Evolutionary conservation across 2,329 filamentous ascomycete genomes (phyloP).

Genomic region (Diaporthe australafricana): DNA sequence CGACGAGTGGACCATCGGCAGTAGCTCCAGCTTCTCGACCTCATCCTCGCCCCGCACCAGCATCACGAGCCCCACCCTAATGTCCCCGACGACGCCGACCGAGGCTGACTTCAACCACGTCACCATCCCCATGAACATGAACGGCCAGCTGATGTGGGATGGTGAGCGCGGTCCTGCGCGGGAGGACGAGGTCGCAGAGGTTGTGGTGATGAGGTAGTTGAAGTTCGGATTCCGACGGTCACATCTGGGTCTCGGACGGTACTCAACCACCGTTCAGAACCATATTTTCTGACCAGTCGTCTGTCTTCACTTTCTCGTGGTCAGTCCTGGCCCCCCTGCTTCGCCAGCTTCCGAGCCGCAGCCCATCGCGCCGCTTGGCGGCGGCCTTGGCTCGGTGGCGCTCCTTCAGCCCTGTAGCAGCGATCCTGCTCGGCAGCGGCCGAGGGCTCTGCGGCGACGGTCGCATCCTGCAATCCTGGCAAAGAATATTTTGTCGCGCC

Average conservation of each 20-base stretch:
- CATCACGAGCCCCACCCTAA: slow-evolving; percentile 60
- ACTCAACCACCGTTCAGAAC: background rate
- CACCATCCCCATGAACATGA: slow-evolving; percentile 32
- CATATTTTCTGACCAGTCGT: background rate
- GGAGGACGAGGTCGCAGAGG: slow-evolving; percentile 59
- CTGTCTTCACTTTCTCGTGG: background rate
- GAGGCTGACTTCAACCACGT: slow-evolving; percentile 52
- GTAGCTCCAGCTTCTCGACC: slow-evolving; percentile 76
- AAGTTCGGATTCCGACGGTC: slow-evolving; percentile 23
- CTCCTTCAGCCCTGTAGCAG: background rate
- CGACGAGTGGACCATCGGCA: slow-evolving; percentile 92
- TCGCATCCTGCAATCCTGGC: background rate
- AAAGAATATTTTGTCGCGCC: background rate
- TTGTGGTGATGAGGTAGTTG: slow-evolving; percentile 54
- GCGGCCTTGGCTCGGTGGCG: slow-evolving; percentile 14
- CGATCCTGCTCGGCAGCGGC: slow-evolving; percentile 3
- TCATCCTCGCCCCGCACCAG: slow-evolving; percentile 50
- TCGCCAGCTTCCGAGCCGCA: slow-evolving; percentile 53
- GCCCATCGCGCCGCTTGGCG: slow-evolving; percentile 27
- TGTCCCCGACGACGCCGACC: slow-evolving; percentile 59
- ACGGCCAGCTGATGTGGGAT: slow-evolving; percentile 49
- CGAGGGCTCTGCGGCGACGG: background rate
- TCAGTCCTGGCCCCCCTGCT: background rate
- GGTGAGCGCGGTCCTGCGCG: slow-evolving; percentile 46
- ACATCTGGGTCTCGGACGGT: background rate